Percentiles rank a stretch among this genome's conserved stretches.
These are phyloP conservation scores for Hygrophorus pudorinus DNA, from an alignment of 768 basidiomycete species.

Conservation along the genomic window DNA sequence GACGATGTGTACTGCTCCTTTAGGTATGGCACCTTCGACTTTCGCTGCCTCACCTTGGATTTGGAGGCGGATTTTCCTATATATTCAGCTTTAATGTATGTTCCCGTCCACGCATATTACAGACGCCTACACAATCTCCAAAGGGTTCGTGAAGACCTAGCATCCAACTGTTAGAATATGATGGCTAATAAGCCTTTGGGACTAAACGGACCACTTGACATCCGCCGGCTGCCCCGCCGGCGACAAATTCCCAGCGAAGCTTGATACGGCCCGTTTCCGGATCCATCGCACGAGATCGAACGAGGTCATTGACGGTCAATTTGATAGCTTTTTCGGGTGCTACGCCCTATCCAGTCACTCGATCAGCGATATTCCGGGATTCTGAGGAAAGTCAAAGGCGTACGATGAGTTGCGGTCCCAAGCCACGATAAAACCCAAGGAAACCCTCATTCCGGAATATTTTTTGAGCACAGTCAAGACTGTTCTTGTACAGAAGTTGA, in stretches of 20 bases:
- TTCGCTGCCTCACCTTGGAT: constrained; percentile 95
- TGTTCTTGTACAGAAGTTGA: constrained; percentile 95
- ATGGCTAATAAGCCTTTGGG: not conserved
- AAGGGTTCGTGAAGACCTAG: constrained; percentile 93
- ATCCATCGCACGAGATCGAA: constrained; percentile 78
- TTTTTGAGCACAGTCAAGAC: constrained; percentile 86
- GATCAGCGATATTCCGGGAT: not conserved
- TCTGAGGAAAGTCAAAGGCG: constrained; percentile 10
- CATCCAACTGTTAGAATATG: not conserved
- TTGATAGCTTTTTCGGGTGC: constrained; percentile 98
- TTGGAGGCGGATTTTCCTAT: constrained; percentile 86
- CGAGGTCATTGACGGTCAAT: constrained; percentile 88
- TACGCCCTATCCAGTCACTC: constrained; percentile 51
- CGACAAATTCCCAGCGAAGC: constrained; percentile 81
- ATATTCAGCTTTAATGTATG: not conserved
- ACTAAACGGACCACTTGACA: constrained; percentile 84
- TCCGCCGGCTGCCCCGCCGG: constrained; percentile 90
- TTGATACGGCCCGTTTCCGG: constrained; percentile 94
- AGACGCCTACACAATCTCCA: constrained; percentile 79
- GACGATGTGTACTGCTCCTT: constrained; percentile 88
- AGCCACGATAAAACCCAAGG: constrained; percentile 91
- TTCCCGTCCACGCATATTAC: not conserved
- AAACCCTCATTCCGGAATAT: constrained; percentile 94
- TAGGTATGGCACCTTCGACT: constrained; percentile 66
- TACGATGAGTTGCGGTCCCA: constrained; percentile 90